These are phyloP conservation scores for Raffaelea deltoideospora DNA, from an alignment of 2,329 filamentous ascomycete species.

Conservation along the genomic window DNA sequence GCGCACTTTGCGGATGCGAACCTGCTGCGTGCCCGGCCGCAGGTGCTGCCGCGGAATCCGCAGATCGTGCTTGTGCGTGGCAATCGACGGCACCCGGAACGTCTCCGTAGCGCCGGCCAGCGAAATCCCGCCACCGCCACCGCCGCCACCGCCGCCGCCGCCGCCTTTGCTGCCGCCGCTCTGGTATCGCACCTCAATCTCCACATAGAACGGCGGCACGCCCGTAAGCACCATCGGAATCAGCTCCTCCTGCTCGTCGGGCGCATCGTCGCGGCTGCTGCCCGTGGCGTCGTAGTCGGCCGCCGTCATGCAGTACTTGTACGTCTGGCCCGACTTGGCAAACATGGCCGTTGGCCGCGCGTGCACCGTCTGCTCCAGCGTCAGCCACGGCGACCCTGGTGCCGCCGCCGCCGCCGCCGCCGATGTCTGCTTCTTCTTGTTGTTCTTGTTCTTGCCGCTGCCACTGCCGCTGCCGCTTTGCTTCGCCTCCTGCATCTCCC, in stretches of 20 bases:
- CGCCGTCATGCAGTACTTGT: conserved; percentile 88
- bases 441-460: too few species aligned
- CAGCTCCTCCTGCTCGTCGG: conserved; percentile 70
- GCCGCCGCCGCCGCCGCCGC: background rate
- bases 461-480: background rate
- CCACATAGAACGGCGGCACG: conserved; percentile 73
- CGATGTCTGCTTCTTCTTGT: background rate
- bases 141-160: conserved; percentile 24
- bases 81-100: conserved; percentile 68
- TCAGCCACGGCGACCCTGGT: conserved; percentile 32
- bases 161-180: conserved; percentile 42
- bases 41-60: conserved; percentile 73
- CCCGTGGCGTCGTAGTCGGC: too few species aligned
- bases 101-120: too few species aligned
- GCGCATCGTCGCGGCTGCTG: too few species aligned
- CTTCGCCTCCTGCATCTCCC: conserved; percentile 29
- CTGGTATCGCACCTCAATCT: conserved; percentile 87
- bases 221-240: conserved; percentile 81
- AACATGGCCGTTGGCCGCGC: conserved; percentile 72
- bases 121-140: too few species aligned
- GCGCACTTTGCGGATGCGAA: conserved; percentile 79
- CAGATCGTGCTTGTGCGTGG: conserved; percentile 58
- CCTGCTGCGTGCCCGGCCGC: conserved; percentile 74
- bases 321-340: conserved; percentile 73
- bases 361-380: conserved; percentile 71